phyloP scores from a whole-genome alignment of 768 basidiomycete species.

The Boletellus emodensis region DNA sequence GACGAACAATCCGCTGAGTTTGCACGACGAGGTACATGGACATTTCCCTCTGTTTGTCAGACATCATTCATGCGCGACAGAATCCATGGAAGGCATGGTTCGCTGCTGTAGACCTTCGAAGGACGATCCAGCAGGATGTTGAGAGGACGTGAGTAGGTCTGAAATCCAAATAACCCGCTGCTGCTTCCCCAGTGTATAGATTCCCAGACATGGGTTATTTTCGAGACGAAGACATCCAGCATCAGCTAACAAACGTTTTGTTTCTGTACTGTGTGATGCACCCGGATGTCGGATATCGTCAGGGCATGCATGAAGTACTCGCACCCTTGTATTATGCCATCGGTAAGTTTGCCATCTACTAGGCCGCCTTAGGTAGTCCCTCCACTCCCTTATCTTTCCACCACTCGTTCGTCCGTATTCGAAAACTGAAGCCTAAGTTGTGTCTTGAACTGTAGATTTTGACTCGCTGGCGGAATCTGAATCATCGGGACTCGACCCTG shows the following conservation, averaged over 20 bases:
- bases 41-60: not conserved
- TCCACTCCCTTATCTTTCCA: constrained; percentile 6
- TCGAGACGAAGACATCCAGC: constrained; percentile 67
- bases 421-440: constrained; percentile 26
- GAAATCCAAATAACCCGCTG: not conserved
- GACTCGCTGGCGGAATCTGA: constrained; percentile 58
- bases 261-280: constrained; percentile 80
- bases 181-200: constrained; percentile 36
- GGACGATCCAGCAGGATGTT: constrained; percentile 90
- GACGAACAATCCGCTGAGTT: constrained; percentile 75
- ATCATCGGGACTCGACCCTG: constrained; percentile 29
- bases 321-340: constrained; percentile 78
- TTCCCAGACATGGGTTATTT: constrained; percentile 98
- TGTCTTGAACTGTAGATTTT: constrained; percentile 49
- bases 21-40: constrained; percentile 62
- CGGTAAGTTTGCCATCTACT: constrained; percentile 21
- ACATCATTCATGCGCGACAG: constrained; percentile 33
- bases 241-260: constrained; percentile 78
- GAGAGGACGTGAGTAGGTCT: constrained; percentile 78
- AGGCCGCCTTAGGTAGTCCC: constrained; percentile 1
- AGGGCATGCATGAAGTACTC: constrained; percentile 98
- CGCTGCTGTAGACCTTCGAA: constrained; percentile 79
- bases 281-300: constrained; percentile 86
- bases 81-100: constrained; percentile 98
- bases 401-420: constrained; percentile 13